phyloP scores from a whole-genome alignment of 1,284 basidiomycete species.

The Sparassis latifolia region DNA sequence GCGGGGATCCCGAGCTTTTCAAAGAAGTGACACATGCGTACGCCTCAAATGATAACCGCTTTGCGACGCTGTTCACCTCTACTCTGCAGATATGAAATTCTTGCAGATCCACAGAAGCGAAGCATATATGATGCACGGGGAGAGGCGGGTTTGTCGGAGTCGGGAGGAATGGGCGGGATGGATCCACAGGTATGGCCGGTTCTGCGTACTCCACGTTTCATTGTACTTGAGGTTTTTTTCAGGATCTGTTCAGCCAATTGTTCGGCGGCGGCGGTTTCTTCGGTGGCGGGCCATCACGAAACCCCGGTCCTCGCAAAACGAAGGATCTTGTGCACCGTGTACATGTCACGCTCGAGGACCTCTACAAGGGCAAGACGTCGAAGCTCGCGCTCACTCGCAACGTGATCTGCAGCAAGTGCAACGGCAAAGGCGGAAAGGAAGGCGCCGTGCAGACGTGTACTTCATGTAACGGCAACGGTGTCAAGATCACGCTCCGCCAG shows the following conservation, averaged over 20 bases:
- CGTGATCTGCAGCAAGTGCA: conserved; percentile 89
- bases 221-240: conserved; percentile 9
- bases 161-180: conserved; percentile 92
- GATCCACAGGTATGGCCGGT: conserved; percentile 71
- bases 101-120: conserved; percentile 87
- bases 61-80: conserved; percentile 1
- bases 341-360: conserved; percentile 92
- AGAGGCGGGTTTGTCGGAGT: conserved; percentile 86
- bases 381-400: conserved; percentile 97
- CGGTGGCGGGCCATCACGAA: conserved; percentile 55
- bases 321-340: conserved; percentile 99
- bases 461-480: conserved; percentile 84
- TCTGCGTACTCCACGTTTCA: conserved; percentile 1
- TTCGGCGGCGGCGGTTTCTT: conserved; percentile 75
- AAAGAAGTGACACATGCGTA: conserved; percentile 97
- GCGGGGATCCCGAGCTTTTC: conserved; percentile 95
- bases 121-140: conserved; percentile 88
- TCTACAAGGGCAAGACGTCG: conserved; percentile 97
- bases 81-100: conserved; percentile 76
- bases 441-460: conserved; percentile 84
- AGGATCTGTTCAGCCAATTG: conserved; percentile 97
- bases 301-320: conserved; percentile 87
- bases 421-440: conserved; percentile 96
- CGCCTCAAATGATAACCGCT: conserved; percentile 23
- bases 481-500: conserved; percentile 90